These are phyloP conservation scores for Claviceps fusiformis DNA, from an alignment of 2,329 filamentous ascomycete genomes.

Conservation along the genomic window DNA sequence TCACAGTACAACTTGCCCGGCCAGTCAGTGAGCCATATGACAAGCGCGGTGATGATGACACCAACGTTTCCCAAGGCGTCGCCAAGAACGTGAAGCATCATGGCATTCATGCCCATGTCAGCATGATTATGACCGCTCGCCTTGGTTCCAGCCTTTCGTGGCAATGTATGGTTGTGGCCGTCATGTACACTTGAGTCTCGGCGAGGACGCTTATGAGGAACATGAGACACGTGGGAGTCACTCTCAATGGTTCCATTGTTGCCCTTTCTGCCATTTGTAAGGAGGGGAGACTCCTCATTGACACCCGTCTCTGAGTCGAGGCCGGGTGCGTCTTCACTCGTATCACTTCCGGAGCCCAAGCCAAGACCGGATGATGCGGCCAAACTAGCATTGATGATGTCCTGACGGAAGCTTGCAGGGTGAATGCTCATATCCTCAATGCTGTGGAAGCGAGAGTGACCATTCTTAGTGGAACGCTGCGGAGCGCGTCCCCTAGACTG, in stretches of 20 bases:
- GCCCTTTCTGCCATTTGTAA: slow-evolving; percentile 17
- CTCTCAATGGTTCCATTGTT: slow-evolving; percentile 18
- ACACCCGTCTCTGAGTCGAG: slow-evolving; percentile 27
- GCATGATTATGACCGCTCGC: slow-evolving; percentile 65
- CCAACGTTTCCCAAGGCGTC: slow-evolving; percentile 79
- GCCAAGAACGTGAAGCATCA: slow-evolving; percentile 64
- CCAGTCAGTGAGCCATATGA: slow-evolving; percentile 85
- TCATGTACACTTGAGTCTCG: slow-evolving; percentile 46
- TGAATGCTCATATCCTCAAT: slow-evolving; percentile 70
- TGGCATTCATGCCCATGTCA: slow-evolving; percentile 91
- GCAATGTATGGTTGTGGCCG: slow-evolving; percentile 69
- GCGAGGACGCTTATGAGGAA: slow-evolving; percentile 16
- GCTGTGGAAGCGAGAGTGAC: slow-evolving; percentile 47
- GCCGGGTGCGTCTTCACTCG: slow-evolving; percentile 33
- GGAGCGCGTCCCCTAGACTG: slow-evolving; percentile 27
- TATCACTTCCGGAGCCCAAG: slow-evolving; percentile 38
- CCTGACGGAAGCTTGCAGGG: slow-evolving; percentile 79
- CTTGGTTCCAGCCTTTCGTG: slow-evolving; percentile 45
- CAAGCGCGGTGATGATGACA: slow-evolving; percentile 67
- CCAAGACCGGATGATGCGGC: slow-evolving; percentile 36
- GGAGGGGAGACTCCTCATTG: slow-evolving; percentile 34
- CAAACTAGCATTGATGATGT: slow-evolving; percentile 75
- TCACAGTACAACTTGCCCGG: slow-evolving; percentile 78
- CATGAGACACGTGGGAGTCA: slow-evolving; percentile 9
- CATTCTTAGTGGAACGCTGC: slow-evolving; percentile 32